Base-by-base conservation (phyloP, 495 filamentous ascomycete genomes). In the Neurospora sp. region DNA sequence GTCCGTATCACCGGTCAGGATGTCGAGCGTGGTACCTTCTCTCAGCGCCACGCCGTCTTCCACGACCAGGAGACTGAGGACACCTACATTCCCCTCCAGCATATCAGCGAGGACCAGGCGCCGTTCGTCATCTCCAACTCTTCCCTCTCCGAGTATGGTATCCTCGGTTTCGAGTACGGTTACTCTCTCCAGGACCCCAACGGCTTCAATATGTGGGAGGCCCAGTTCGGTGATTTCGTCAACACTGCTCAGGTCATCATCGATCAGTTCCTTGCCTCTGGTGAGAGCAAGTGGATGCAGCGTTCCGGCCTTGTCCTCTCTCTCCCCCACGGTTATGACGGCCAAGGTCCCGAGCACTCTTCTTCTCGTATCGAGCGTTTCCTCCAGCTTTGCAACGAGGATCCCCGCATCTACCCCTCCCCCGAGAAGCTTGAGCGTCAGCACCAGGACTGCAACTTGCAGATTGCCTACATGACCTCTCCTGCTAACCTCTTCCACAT, bases 391-490 rank as follows among this genome's bases (percentile, higher is more conserved):
- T 97, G 92, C 84, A 98, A 99, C 84, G 96, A 99, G 82, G 96
- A 99, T 82, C 94, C 96, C 40, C 92, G 96, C 71, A 86, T 96
- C 74, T 98, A 93, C 89, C 96, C 96, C 68, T 84, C 88, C 3
- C 83, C 85, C 31, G 92, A 96, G 74, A 97, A 96, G 86, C 89
- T 98, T 69, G 91, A 97, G 40, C 94, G 96, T 77, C 96, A 99
- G 82, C 96, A 99, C 86, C 96, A 99, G 84, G 96, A 99, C 84
- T 96, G 92, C 87, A 99, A 99, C 84, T 97, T 99, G 94, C 96
- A 99, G 86, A 91, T 99, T 81, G 93, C 89, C 72, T 96, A 92
- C 88, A 93, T 95, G 91, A 99, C 94, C 35, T 90, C 88, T 27
- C 96, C 96, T 42, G 85, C 96, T 72, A 99, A 99, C 84, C 79